These are phyloP conservation scores for Trypanosoma conorhini DNA, from an alignment of 208 protist genomes.

Conservation along the genomic window DNA sequence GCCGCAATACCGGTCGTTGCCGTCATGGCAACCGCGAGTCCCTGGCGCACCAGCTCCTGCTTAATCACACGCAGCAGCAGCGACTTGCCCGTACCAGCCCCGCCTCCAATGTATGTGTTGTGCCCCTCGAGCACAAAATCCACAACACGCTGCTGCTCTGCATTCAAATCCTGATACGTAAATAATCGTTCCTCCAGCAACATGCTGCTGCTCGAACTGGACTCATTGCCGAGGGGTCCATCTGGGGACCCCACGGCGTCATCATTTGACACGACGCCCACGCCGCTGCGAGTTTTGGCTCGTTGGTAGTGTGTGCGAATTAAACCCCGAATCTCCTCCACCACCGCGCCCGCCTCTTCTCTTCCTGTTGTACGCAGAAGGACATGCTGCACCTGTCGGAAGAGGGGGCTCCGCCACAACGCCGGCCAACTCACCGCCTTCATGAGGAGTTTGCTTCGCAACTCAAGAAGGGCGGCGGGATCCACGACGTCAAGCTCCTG, in stretches of 20 bases:
- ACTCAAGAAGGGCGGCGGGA: conserved; percentile 32
- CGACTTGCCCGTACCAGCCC: conserved; percentile 89
- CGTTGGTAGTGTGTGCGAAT: conserved; percentile 52
- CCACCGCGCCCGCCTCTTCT: conserved; percentile 26
- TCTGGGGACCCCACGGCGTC: background rate
- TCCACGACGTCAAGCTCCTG: conserved; percentile 54
- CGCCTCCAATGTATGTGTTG: conserved; percentile 88
- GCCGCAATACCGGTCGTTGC: conserved; percentile 87
- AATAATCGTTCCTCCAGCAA: conserved; percentile 41
- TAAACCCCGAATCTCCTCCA: conserved; percentile 34
- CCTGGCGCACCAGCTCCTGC: conserved; percentile 56
- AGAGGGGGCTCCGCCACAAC: conserved; percentile 53
- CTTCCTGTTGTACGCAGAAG: conserved; percentile 21
- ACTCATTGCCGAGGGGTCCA: background rate
- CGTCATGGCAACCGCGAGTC: conserved; percentile 76
- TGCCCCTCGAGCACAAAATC: conserved; percentile 72
- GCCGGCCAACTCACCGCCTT: conserved; percentile 59
- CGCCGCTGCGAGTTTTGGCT: conserved; percentile 18
- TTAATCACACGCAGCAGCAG: conserved; percentile 82
- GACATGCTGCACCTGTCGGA: conserved; percentile 39
- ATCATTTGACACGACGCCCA: conserved; percentile 37
- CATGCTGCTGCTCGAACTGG: conserved; percentile 25
- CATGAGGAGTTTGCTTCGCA: conserved; percentile 46
- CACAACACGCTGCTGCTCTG: conserved; percentile 79
- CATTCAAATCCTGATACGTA: conserved; percentile 67